Evolutionary conservation across 805 yeast genomes (phyloP).

Genomic region (Pichia exigua): DNA sequence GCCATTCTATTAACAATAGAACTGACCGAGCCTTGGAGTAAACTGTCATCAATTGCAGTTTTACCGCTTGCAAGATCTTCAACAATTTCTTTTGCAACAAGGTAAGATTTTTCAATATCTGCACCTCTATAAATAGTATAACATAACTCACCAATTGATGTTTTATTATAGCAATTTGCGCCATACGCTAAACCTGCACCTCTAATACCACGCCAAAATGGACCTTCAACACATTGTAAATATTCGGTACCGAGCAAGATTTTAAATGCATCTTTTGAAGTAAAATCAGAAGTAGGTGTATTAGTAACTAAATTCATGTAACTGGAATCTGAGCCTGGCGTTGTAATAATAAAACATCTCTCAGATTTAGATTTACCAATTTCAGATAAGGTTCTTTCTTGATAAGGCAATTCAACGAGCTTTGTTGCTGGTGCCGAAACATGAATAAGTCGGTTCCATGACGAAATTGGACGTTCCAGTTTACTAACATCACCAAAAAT

Average conservation of each 20-base stretch:
- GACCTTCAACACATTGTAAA: slow-evolving; percentile 87
- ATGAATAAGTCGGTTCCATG: slow-evolving; percentile 42
- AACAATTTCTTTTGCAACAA: slow-evolving; percentile 59
- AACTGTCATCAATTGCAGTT: slow-evolving; percentile 44
- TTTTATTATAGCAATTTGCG: slow-evolving; percentile 49
- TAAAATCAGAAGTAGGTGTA: slow-evolving; percentile 45
- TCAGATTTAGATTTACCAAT: slow-evolving; percentile 45
- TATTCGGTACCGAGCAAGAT: slow-evolving; percentile 68
- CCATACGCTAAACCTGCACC: slow-evolving; percentile 95
- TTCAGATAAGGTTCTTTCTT: slow-evolving; percentile 45
- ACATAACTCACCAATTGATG: slow-evolving; percentile 60
- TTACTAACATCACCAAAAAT: slow-evolving; percentile 60
- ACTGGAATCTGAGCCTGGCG: slow-evolving; percentile 82
- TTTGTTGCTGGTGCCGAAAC: slow-evolving; percentile 2
- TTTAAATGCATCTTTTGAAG: slow-evolving; percentile 56
- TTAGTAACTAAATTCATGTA: slow-evolving; percentile 53
- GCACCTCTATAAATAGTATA: slow-evolving; percentile 76
- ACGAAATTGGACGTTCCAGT: slow-evolving; percentile 46
- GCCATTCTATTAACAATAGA: slow-evolving; percentile 69
- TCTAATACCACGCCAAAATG: slow-evolving; percentile 92
- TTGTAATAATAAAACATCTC: slow-evolving; percentile 55
- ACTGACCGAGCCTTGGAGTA: slow-evolving; percentile 68
- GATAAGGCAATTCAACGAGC: slow-evolving; percentile 38
- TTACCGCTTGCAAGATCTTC: slow-evolving; percentile 49
- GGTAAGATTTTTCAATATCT: slow-evolving; percentile 57